Evolutionary conservation across 441 rosid genomes (phyloP), one percentile per base, ranked within the genome.

Genomic region (Erodium texanum): DNA sequence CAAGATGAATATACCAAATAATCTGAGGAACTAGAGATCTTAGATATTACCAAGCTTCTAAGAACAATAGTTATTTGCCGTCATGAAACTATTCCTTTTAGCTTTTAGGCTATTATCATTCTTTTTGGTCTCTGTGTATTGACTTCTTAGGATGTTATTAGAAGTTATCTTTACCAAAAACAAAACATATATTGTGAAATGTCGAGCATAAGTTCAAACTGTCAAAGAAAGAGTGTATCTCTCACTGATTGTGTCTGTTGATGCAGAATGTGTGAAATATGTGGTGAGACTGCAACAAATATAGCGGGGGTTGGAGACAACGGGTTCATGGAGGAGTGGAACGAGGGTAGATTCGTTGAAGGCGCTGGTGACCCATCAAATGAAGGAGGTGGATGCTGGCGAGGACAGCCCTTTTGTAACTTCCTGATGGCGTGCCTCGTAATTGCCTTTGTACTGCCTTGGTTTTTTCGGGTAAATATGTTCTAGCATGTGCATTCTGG

Each of bases 391-490:
- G 79, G 83, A 16, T 84, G 88, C 79, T 82, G 87, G 93, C 74
- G 82, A 19, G 82, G 86, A 62, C 88, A 85, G 69, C 85, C 93
- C 18, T 85, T 85, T 27, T 87, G 93, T 72, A 87, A 87, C 79
- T 81, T 87, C 76, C 74, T 87, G 67, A 80, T 87, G 88, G 90
- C 86, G 14, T 85, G 88, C 78, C 75, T 87, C 20, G 87, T 87
- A 19, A 84, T 87, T 63, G 87, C 88, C 43, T 85, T 87, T 38
- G 83, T 87, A 23, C 74, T 87, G 32, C 90, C 93, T 15, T 87
- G 93, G 93, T 84, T 85, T 75, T 82, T 87, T 73, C 89, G 86
- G 19, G 83, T 76, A 66, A 80, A 82, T 70, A 70, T 87, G 77
- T 85, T 84, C 68, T 87, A 78, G 77, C 9, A 7, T 8, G 23